A percentile compares a stretch with the other conserved stretches of the same genome.
Conservation (phyloP, 768 basidiomycete genomes). For the Mycena metata region DNA sequence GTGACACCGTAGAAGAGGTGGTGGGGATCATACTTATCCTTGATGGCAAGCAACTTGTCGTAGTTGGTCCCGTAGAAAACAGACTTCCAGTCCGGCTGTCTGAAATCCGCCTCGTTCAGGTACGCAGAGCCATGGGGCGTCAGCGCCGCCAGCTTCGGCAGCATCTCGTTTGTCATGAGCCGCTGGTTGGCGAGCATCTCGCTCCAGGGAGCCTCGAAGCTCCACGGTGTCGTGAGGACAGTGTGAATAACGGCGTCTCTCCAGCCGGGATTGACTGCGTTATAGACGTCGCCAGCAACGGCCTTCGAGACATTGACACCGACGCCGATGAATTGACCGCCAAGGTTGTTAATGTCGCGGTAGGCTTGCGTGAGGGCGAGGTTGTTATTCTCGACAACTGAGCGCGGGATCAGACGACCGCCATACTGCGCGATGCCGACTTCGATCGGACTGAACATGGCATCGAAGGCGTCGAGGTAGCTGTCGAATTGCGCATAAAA, state of each 20-base stretch:
- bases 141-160: conserved; percentile 1
- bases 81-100: conserved; percentile 16
- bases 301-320: conserved; percentile 13
- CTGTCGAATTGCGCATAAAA: conserved; percentile 6
- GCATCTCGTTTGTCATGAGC: neutral
- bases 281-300: conserved; percentile 15
- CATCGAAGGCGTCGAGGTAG: conserved; percentile 18
- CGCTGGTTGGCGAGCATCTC: conserved; percentile 15
- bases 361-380: conserved; percentile 20
- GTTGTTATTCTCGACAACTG: conserved; percentile 14
- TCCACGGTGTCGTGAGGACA: conserved; percentile 8
- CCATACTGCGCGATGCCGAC: conserved; percentile 19
- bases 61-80: conserved; percentile 25
- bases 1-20: conserved; percentile 12
- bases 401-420: conserved; percentile 21
- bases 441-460: conserved; percentile 10
- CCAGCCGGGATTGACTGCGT: conserved; percentile 21
- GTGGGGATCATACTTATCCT: conserved; percentile 20
- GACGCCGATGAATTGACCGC: conserved; percentile 13
- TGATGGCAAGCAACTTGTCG: conserved; percentile 17
- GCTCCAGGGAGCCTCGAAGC: conserved; percentile 16
- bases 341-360: conserved; percentile 21
- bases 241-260: conserved; percentile 12
- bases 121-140: conserved; percentile 12
- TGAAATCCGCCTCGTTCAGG: conserved; percentile 18